phyloP scores from a whole-genome alignment of 2,329 filamentous ascomycete species.

The Fusarium sp. region DNA sequence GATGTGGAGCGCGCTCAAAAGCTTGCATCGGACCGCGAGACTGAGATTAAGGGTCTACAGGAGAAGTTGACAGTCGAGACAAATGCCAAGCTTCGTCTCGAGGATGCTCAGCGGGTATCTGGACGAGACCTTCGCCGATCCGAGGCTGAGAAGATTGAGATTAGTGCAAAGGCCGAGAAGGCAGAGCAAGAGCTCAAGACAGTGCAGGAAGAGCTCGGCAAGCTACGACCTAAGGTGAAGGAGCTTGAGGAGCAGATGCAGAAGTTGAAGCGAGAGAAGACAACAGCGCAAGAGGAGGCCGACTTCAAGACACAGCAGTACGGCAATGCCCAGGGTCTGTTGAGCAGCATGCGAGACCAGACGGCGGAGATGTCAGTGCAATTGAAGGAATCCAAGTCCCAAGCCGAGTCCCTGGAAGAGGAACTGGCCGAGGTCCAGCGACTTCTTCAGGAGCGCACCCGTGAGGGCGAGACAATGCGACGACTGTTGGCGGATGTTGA shows the following conservation, averaged over 20 bases:
- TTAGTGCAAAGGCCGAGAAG: constrained; percentile 78
- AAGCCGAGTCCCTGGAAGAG: constrained; percentile 89
- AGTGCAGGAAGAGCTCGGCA: constrained; percentile 78
- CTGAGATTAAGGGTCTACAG: constrained; percentile 80
- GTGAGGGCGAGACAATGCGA: constrained; percentile 95
- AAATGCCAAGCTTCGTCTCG: constrained; percentile 75
- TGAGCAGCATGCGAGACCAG: constrained; percentile 94
- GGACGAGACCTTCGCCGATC: constrained; percentile 82
- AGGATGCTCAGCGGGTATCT: constrained; percentile 80
- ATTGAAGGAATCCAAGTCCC: constrained; percentile 86
- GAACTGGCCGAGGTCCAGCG: constrained; percentile 90
- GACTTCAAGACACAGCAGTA: constrained; percentile 89
- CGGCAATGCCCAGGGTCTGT: constrained; percentile 82
- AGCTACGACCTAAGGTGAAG: constrained; percentile 68
- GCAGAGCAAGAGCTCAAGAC: constrained; percentile 75
- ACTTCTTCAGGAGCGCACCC: constrained; percentile 85
- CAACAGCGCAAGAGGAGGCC: constrained; percentile 78
- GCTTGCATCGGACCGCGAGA: constrained; percentile 77
- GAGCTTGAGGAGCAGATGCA: constrained; percentile 80
- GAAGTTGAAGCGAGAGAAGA: constrained; percentile 75
- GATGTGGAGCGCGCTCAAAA: constrained; percentile 79
- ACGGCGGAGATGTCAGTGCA: constrained; percentile 88
- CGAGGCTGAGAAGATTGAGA: constrained; percentile 83
- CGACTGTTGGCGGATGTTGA: constrained; percentile 88
- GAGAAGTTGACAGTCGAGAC: constrained; percentile 83